Percentiles rank a stretch among this genome's conserved stretches.
These are phyloP conservation scores for Blastobotrys proliferans DNA, from an alignment of 1,139 yeast species.

Conservation along the genomic window DNA sequence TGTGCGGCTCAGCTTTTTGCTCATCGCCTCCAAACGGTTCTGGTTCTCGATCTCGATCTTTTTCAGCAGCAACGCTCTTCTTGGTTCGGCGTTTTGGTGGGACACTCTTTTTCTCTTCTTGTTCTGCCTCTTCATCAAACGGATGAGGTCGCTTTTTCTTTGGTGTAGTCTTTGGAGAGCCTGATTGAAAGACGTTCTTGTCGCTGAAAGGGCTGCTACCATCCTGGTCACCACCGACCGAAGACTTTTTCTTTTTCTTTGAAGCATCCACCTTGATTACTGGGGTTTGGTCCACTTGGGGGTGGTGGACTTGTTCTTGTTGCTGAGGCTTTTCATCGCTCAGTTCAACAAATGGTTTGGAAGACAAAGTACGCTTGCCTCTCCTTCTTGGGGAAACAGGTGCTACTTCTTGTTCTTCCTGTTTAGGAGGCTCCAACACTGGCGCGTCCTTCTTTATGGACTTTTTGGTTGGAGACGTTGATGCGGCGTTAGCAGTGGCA, in stretches of 20 bases:
- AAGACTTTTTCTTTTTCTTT: conserved; percentile 11
- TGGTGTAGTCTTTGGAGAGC: conserved; percentile 22
- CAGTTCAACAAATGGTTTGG: conserved; percentile 15
- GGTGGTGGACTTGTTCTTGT: conserved; percentile 9
- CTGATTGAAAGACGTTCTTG: conserved; percentile 43
- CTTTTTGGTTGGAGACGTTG: conserved; percentile 4
- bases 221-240: too few relatives aligned
- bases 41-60: conserved; percentile 4
- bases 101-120: conserved; percentile 9
- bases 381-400: conserved; percentile 15
- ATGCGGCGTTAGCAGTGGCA: background rate
- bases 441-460: conserved; percentile 2
- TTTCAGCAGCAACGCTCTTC: conserved; percentile 8
- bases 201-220: conserved; percentile 37
- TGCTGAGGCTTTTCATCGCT: conserved; percentile 12
- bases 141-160: conserved; percentile 19
- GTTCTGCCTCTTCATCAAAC: conserved; percentile 7
- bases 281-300: conserved; percentile 3
- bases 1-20: background rate
- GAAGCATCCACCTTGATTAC: conserved; percentile 12
- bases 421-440: conserved; percentile 11
- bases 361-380: conserved; percentile 18
- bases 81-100: conserved; percentile 17
- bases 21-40: too few relatives aligned
- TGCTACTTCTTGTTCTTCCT: conserved; percentile 5